phyloP scores from a whole-genome alignment of 2,329 filamentous ascomycete genomes.

The Trichophyton mentagrophytes region DNA sequence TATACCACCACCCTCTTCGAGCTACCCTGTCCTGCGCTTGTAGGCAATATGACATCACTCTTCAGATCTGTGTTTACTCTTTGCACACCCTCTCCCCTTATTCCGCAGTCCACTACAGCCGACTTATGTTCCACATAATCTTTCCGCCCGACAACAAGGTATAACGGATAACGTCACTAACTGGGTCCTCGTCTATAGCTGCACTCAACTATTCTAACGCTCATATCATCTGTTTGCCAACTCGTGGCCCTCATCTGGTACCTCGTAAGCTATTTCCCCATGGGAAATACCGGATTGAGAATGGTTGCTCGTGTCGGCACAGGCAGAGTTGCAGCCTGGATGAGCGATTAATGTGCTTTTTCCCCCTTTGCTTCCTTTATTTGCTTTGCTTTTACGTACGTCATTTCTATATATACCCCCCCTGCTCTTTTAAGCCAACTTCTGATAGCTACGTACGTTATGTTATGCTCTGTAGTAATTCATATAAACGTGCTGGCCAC shows the following conservation, averaged over 20 bases:
- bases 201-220: constrained; percentile 69
- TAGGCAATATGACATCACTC: constrained; percentile 19
- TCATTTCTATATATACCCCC: neutral
- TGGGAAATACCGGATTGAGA: constrained; percentile 80
- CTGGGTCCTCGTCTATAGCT: constrained; percentile 43
- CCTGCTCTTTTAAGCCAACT: neutral
- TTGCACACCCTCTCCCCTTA: neutral
- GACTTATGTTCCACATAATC: neutral
- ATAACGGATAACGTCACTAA: constrained; percentile 14
- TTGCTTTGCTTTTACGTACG: neutral
- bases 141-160: neutral
- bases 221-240: constrained; percentile 73
- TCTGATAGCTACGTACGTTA: neutral
- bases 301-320: constrained; percentile 78
- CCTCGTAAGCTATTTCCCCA: constrained; percentile 92
- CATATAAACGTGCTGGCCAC: neutral
- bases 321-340: constrained; percentile 73
- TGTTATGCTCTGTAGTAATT: neutral
- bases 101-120: neutral
- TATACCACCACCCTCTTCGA: constrained; percentile 2
- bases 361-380: neutral
- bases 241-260: constrained; percentile 81
- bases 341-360: constrained; percentile 49
- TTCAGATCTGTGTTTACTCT: neutral
- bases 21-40: constrained; percentile 12